These are phyloP conservation scores for Myotisia sp. DNA, from an alignment of 2,329 filamentous ascomycete species.

Conservation along the genomic window DNA sequence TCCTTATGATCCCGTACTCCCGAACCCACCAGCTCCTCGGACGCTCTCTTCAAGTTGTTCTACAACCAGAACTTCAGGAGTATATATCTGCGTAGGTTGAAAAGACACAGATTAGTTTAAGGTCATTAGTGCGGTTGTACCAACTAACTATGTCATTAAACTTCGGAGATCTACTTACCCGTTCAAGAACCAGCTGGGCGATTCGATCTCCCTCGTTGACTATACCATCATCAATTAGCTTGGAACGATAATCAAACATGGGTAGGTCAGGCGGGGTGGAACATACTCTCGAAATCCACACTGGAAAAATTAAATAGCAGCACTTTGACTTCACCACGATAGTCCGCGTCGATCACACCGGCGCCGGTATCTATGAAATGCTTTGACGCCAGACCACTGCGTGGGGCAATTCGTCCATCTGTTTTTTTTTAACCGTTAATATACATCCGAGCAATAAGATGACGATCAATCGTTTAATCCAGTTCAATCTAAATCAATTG, in stretches of 20 bases:
- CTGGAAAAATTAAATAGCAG: slow-evolving; percentile 88
- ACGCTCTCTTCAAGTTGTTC: slow-evolving; percentile 79
- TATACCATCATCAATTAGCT: slow-evolving; percentile 9
- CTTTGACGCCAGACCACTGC: slow-evolving; percentile 82
- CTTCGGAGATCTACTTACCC: slow-evolving; percentile 32
- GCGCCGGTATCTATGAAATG: slow-evolving; percentile 93
- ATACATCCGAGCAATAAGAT: too few relatives aligned
- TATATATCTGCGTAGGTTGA: slow-evolving; percentile 51
- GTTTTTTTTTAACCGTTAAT: too few relatives aligned
- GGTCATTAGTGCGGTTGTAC: not conserved
- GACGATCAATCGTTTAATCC: slow-evolving; percentile 7
- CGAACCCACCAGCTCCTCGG: slow-evolving; percentile 78
- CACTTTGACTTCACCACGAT: slow-evolving; percentile 85
- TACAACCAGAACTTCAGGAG: slow-evolving; percentile 82
- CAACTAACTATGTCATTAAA: not conserved
- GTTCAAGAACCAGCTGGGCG: slow-evolving; percentile 85
- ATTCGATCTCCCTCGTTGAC: slow-evolving; percentile 78
- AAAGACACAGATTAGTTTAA: slow-evolving; percentile 4
- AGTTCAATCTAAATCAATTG: slow-evolving; percentile 4
- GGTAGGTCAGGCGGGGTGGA: not conserved
- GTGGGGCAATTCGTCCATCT: slow-evolving; percentile 83
- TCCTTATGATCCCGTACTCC: slow-evolving; percentile 75
- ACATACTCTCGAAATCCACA: slow-evolving; percentile 49
- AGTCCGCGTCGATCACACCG: slow-evolving; percentile 95
- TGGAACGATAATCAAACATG: not conserved